These are phyloP conservation scores for Acmispon strigosus DNA, from an alignment of 306 rosid genomes.

Conservation along the genomic window DNA sequence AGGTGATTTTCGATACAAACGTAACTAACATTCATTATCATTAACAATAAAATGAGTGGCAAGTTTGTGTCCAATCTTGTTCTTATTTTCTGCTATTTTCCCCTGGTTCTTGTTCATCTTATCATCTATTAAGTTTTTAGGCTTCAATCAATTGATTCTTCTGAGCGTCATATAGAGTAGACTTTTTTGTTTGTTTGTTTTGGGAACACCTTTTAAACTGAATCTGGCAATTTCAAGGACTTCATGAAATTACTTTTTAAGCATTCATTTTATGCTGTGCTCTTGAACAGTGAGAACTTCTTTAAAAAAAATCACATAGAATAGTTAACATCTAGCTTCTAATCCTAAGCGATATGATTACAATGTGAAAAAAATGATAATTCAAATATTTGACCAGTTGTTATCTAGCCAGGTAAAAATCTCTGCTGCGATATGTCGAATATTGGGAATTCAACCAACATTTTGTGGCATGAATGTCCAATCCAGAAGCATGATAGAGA, in stretches of 20 bases:
- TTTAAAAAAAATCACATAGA: background rate
- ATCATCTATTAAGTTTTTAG: background rate
- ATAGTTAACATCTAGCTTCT: background rate
- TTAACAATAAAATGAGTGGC: background rate
- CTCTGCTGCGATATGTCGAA: constrained; percentile 26
- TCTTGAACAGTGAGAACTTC: background rate
- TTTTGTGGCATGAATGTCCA: constrained; percentile 70
- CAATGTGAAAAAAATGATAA: background rate
- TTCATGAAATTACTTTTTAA: background rate
- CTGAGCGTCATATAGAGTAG: background rate
- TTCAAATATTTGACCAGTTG: constrained; percentile 30
- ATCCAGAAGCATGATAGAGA: constrained; percentile 72
- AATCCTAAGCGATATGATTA: background rate
- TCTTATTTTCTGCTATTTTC: background rate
- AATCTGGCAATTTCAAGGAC: background rate
- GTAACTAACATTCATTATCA: background rate
- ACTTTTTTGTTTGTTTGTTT: background rate
- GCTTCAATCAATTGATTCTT: background rate
- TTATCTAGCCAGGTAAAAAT: constrained; percentile 45
- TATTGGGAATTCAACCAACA: constrained; percentile 60
- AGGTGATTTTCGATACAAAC: background rate
- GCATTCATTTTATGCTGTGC: no score
- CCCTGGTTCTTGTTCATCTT: background rate
- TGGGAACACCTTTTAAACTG: background rate
- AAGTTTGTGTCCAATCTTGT: background rate